Evolutionary conservation across 2,329 filamentous ascomycete species (phyloP).

Genomic region (Ceratocystis destructans): DNA sequence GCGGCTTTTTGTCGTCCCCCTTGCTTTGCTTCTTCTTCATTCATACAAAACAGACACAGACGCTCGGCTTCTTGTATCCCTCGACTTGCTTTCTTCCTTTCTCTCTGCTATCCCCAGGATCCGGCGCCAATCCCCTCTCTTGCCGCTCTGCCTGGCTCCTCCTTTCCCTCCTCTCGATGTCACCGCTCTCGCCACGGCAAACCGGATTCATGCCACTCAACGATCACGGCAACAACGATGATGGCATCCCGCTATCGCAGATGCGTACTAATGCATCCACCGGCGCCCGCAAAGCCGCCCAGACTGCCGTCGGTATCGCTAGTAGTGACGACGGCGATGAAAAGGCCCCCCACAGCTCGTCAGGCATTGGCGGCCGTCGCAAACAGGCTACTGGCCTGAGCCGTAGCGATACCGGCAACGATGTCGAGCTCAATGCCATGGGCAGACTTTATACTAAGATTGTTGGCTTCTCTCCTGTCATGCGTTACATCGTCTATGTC

Average conservation of each 20-base stretch:
- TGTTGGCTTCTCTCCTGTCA: slow-evolving; percentile 48
- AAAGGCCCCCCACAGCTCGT: slow-evolving; percentile 32
- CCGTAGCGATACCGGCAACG: slow-evolving; percentile 32
- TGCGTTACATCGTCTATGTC: slow-evolving; percentile 55
- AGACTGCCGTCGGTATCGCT: slow-evolving; percentile 26
- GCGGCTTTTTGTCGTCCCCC: background rate
- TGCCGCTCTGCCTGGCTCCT: too few species aligned
- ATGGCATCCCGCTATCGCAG: slow-evolving; percentile 41
- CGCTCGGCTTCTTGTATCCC: background rate
- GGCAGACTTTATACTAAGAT: slow-evolving; percentile 52
- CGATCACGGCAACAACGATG: slow-evolving; percentile 25
- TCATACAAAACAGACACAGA: background rate
- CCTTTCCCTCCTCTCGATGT: background rate
- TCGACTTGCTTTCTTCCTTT: background rate
- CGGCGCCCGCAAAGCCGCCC: slow-evolving; percentile 37
- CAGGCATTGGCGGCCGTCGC: slow-evolving; percentile 31
- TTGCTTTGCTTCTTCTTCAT: background rate
- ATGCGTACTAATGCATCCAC: slow-evolving; percentile 42
- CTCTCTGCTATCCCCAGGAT: background rate
- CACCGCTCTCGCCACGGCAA: slow-evolving; percentile 28
- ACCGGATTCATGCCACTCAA: slow-evolving; percentile 35
- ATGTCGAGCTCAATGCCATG: slow-evolving; percentile 48
- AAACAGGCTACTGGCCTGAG: slow-evolving; percentile 32
- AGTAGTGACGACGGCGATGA: slow-evolving; percentile 23
- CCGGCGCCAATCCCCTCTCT: background rate